phyloP scores from a whole-genome alignment of 2,329 filamentous ascomycete genomes.

The Xylaria sp. region DNA sequence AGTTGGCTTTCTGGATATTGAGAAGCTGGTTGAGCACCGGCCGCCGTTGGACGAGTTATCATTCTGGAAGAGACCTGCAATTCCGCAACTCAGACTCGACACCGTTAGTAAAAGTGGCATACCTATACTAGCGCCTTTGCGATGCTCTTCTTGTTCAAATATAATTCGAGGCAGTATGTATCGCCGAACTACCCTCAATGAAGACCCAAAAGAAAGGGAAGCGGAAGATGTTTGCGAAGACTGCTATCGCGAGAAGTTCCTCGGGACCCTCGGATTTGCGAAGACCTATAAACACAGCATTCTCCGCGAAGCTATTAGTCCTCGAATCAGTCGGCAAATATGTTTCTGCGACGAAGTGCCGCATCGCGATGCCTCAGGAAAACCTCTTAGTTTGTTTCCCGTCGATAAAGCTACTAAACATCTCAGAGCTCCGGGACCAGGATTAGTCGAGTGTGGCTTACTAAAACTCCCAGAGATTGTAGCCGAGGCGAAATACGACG shows the following conservation, averaged over 20 bases:
- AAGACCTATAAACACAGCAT: conserved; percentile 22
- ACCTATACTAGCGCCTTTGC: conserved; percentile 9
- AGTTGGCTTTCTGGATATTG: conserved; percentile 19
- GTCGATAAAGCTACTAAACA: conserved; percentile 6
- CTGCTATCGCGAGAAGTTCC: conserved; percentile 19
- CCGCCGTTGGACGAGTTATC: conserved; percentile 22
- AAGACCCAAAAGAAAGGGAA: background rate
- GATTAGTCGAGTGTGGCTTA: conserved; percentile 17
- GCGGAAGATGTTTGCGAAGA: conserved; percentile 15
- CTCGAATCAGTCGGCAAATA: conserved; percentile 13
- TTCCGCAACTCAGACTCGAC: conserved; percentile 19
- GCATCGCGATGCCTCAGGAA: conserved; percentile 10
- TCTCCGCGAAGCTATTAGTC: conserved; percentile 12
- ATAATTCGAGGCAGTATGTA: conserved; percentile 24
- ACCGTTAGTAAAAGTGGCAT: conserved; percentile 18
- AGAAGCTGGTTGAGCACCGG: conserved; percentile 23
- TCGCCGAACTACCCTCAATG: background rate
- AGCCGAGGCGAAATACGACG: conserved; percentile 22
- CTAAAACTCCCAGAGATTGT: conserved; percentile 20
- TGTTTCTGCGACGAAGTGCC: conserved; percentile 21
- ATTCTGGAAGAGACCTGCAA: conserved; percentile 22
- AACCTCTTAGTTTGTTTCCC: conserved; percentile 15
- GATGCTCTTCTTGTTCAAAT: conserved; percentile 17
- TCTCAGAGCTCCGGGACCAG: conserved; percentile 7
- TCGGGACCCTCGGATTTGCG: background rate